Conservation (phyloP, 139 green algal genomes). For the Coelastrella sp. region DNA sequence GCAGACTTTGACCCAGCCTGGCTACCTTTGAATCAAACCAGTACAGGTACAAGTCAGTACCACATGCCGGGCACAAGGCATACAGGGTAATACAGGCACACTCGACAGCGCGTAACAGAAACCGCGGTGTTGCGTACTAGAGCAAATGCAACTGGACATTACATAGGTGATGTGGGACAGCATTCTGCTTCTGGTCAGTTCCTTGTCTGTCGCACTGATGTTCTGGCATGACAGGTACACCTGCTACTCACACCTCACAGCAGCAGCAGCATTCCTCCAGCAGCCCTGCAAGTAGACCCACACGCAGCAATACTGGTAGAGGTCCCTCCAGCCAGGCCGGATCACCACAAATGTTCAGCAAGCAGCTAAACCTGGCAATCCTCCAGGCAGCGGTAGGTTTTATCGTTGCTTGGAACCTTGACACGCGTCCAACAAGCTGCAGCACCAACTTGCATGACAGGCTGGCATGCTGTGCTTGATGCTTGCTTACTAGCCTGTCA, state of each 20-base stretch:
- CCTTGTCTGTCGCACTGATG: too few relatives aligned
- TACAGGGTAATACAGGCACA: too few relatives aligned
- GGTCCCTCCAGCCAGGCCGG: background rate
- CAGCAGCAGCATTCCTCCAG: background rate
- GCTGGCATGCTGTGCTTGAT: background rate
- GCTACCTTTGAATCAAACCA: background rate
- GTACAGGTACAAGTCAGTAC: background rate
- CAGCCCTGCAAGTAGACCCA: background rate
- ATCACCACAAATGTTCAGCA: background rate
- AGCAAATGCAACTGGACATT: too few relatives aligned
- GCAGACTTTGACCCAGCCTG: constrained; percentile 43
- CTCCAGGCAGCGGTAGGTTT: background rate
- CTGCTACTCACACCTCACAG: background rate
- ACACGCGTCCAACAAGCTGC: background rate
- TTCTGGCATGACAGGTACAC: background rate
- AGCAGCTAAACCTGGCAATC: background rate
- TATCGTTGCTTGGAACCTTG: too few relatives aligned
- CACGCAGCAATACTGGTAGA: background rate
- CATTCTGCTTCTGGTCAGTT: too few relatives aligned
- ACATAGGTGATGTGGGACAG: too few relatives aligned
- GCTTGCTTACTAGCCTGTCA: background rate
- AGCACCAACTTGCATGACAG: background rate
- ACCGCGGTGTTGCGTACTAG: too few relatives aligned
- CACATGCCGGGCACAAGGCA: too few relatives aligned
- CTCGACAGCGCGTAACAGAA: too few relatives aligned